Conservation (phyloP, 805 yeast species). For the Cyberlindnera meyerae region DNA sequence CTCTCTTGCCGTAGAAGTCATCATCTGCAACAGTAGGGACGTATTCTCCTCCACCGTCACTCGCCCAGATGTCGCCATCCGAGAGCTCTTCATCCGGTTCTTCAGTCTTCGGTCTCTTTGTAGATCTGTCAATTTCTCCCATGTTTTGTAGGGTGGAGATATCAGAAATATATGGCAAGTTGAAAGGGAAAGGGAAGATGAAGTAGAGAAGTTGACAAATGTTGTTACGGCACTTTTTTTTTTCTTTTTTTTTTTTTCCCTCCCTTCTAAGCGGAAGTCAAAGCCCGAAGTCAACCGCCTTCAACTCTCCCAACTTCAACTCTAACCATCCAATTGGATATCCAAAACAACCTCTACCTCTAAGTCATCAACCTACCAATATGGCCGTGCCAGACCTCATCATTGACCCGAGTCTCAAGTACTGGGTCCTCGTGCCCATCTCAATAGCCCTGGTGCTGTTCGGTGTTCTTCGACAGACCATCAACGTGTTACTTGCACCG, state of each 20-base stretch:
- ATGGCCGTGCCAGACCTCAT: conserved; percentile 45
- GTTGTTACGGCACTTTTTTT: background rate
- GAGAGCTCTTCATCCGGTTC: conserved; percentile 25
- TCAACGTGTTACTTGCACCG: conserved; percentile 55
- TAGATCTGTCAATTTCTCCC: conserved; percentile 9
- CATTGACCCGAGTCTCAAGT: conserved; percentile 75
- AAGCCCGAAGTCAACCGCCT: no score
- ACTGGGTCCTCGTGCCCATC: conserved; percentile 91
- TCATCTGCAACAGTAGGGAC: conserved; percentile 16
- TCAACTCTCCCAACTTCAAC: no score
- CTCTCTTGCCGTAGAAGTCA: conserved; percentile 34
- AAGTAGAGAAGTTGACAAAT: background rate
- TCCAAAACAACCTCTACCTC: no score
- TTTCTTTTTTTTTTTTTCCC: no score
- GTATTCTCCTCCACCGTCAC: conserved; percentile 19
- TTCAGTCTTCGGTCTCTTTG: conserved; percentile 1
- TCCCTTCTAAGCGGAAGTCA: no score
- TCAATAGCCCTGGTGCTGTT: conserved; percentile 85
- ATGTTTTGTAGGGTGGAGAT: no score
- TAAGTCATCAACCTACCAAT: background rate
- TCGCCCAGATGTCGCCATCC: conserved; percentile 18
- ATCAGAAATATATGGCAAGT: no score
- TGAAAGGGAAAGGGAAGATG: no score
- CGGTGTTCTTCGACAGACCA: conserved; percentile 70
- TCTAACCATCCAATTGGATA: no score